These are phyloP conservation scores for Pluteus cervinus DNA, from an alignment of 768 basidiomycete genomes.

Conservation along the genomic window DNA sequence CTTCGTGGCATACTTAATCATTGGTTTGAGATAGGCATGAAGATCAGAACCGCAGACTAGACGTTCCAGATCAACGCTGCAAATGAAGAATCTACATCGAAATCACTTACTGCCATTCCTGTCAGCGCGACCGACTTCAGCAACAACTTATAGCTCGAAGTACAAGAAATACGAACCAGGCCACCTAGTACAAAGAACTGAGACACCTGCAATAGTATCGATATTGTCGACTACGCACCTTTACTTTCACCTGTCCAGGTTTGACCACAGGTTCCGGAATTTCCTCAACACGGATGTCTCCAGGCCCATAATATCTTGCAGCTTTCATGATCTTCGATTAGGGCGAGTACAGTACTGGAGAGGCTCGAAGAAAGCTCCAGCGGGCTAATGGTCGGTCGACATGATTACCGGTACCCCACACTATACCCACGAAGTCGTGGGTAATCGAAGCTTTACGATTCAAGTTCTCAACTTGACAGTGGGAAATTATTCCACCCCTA, in stretches of 20 bases:
- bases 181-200: conserved; percentile 12
- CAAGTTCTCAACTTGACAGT: no score
- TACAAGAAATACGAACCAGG: conserved; percentile 21
- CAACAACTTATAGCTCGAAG: no score
- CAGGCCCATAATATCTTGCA: conserved; percentile 37
- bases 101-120: conserved; percentile 27
- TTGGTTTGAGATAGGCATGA: conserved; percentile 30
- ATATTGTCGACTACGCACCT: conserved; percentile 18
- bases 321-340: conserved; percentile 46
- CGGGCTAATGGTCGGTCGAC: no score
- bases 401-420: no score
- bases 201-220: conserved; percentile 3
- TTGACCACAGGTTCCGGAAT: conserved; percentile 29
- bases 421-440: no score
- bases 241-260: conserved; percentile 37
- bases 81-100: conserved; percentile 1
- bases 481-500: no score
- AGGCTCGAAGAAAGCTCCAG: no score
- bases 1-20: conserved; percentile 23
- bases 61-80: background rate
- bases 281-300: conserved; percentile 37
- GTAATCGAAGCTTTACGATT: no score
- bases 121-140: background rate
- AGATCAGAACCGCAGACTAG: conserved; percentile 43
- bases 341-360: no score